Conservation (phyloP, 129 eudicot genomes). For the sunflower (Helianthus annuus) region DNA sequence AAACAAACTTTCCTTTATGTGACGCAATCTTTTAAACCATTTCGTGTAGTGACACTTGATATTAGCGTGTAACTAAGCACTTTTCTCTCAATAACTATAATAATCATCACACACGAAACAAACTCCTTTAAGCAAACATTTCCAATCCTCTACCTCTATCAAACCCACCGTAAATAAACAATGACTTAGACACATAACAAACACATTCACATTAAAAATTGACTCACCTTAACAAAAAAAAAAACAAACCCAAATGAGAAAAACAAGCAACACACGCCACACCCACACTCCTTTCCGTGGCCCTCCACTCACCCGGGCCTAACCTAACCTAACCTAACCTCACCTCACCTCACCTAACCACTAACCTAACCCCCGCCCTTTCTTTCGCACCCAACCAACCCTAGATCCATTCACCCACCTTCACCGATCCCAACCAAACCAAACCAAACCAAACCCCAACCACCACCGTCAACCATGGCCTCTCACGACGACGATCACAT, state of each 20-base stretch:
- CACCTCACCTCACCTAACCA: conserved; percentile 23
- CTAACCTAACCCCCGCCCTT: conserved; percentile 18
- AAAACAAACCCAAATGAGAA: neutral
- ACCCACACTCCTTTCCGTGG: conserved; percentile 31
- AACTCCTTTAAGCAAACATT: neutral
- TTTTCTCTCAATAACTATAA: neutral
- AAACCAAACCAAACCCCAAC: too few species aligned
- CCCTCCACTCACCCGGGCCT: conserved; percentile 33
- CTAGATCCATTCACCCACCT: neutral
- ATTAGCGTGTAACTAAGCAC: neutral
- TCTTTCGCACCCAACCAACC: conserved; percentile 24
- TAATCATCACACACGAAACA: neutral
- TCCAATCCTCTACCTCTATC: neutral
- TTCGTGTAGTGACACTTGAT: neutral
- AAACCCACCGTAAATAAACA: neutral
- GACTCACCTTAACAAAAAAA: neutral
- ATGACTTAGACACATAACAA: conserved; percentile 2
- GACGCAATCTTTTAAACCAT: neutral
- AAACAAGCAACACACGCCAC: conserved; percentile 28
- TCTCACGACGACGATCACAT: conserved; percentile 47
- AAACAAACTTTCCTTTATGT: neutral
- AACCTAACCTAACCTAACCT: conserved; percentile 24
- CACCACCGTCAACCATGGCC: conserved; percentile 28
- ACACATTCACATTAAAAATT: neutral
- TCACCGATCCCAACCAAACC: neutral